Evolutionary conservation across 495 filamentous ascomycete species (phyloP).

Genomic region (Parathielavia hyrcaniae): DNA sequence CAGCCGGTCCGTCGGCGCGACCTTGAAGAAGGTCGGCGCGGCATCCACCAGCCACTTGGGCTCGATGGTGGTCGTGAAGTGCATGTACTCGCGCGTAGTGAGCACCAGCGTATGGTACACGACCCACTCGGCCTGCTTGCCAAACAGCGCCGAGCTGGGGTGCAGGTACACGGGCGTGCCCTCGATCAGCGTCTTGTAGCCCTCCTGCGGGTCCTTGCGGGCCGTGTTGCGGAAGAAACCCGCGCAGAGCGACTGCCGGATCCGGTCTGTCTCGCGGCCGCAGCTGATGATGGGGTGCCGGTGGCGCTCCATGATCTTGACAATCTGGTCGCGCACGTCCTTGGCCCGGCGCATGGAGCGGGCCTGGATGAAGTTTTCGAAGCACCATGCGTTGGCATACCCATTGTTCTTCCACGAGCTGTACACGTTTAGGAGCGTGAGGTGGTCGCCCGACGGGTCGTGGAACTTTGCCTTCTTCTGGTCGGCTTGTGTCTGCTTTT

Average conservation of each 20-base stretch:
- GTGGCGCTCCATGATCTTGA: slow-evolving; percentile 88
- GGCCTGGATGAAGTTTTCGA: slow-evolving; percentile 96
- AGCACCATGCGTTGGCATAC: slow-evolving; percentile 85
- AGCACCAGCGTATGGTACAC: slow-evolving; percentile 85
- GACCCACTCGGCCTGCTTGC: slow-evolving; percentile 92
- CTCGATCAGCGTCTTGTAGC: slow-evolving; percentile 94
- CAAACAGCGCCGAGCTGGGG: slow-evolving; percentile 82
- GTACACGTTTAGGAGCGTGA: slow-evolving; percentile 94
- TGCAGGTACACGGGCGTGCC: slow-evolving; percentile 93
- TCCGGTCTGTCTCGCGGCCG: slow-evolving; percentile 76
- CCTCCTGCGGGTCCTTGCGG: slow-evolving; percentile 90
- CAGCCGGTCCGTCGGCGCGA: slow-evolving; percentile 80
- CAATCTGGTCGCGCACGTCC: slow-evolving; percentile 86
- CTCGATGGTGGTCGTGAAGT: slow-evolving; percentile 82
- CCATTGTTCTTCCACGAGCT: slow-evolving; percentile 83
- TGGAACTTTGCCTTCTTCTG: slow-evolving; percentile 98
- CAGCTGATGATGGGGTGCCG: slow-evolving; percentile 73
- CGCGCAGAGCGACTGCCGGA: slow-evolving; percentile 84
- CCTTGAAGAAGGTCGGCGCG: slow-evolving; percentile 97
- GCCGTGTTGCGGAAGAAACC: slow-evolving; percentile 96
- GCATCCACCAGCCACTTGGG: slow-evolving; percentile 89
- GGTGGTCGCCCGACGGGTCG: slow-evolving; percentile 87
- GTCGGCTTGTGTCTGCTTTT: slow-evolving; percentile 92
- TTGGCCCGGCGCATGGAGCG: slow-evolving; percentile 79
- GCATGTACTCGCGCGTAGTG: slow-evolving; percentile 98